Conservation (phyloP, 2,329 filamentous ascomycete species). For the Parafenestella ontariensis region DNA sequence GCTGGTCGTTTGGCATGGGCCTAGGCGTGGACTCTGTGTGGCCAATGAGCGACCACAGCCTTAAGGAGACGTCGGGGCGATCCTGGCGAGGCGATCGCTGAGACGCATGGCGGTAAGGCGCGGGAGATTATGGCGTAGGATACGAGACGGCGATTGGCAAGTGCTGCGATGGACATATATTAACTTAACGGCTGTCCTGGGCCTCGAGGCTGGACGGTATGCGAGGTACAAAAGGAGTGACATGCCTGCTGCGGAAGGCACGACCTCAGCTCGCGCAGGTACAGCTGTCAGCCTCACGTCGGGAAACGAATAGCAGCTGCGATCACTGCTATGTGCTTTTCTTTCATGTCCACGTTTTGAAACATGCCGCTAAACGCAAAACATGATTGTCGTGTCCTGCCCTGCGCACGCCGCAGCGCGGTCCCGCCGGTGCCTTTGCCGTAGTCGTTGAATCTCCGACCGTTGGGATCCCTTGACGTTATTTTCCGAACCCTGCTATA, state of each 20-base stretch:
- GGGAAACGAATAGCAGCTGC: neutral
- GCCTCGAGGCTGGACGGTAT: neutral
- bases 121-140: constrained; percentile 19
- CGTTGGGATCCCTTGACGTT: constrained; percentile 8
- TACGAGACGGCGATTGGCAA: constrained; percentile 10
- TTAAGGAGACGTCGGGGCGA: constrained; percentile 8
- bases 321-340: neutral
- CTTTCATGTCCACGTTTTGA: constrained; percentile 13
- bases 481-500: constrained; percentile 19
- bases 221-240: neutral
- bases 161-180: neutral
- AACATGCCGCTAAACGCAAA: constrained; percentile 20
- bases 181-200: too few species aligned
- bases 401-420: constrained; percentile 10
- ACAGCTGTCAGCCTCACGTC: neutral
- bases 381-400: constrained; percentile 8
- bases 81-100: constrained; percentile 15
- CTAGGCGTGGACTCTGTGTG: neutral
- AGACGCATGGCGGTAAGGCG: constrained; percentile 23
- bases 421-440: constrained; percentile 18
- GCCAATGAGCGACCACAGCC: constrained; percentile 20
- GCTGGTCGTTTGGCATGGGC: constrained; percentile 19
- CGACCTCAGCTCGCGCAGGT: neutral
- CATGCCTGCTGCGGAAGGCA: neutral
- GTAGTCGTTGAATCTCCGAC: constrained; percentile 7